Conservation (phyloP, 768 basidiomycete genomes). For the Boletus edulis region DNA sequence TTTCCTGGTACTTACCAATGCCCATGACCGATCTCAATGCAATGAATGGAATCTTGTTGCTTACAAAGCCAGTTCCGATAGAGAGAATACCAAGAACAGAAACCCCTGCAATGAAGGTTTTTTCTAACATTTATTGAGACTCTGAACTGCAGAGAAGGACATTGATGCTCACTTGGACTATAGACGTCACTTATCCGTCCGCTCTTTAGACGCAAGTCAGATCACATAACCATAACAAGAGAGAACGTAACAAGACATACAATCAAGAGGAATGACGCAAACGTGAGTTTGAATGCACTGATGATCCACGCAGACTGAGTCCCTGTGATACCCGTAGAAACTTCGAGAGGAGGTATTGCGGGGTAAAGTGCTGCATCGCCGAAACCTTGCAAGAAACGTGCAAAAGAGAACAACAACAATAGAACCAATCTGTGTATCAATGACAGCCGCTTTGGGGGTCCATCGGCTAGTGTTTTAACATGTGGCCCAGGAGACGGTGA, state of each 20-base stretch:
- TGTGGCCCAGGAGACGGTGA: not conserved
- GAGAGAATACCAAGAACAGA: constrained; percentile 41
- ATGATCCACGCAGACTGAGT: constrained; percentile 35
- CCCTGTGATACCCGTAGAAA: constrained; percentile 5
- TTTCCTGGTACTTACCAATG: constrained; percentile 29
- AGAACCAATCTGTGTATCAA: constrained; percentile 28
- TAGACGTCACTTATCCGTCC: constrained; percentile 28
- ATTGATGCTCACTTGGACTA: constrained; percentile 21
- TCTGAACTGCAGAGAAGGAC: constrained; percentile 22
- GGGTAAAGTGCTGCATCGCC: constrained; percentile 41
- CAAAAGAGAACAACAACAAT: constrained; percentile 38
- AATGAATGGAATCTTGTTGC: constrained; percentile 45
- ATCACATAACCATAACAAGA: not conserved
- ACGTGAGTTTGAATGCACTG: constrained; percentile 46
- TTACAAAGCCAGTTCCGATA: constrained; percentile 45
- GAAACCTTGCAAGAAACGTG: constrained; percentile 44
- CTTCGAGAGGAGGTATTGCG: constrained; percentile 36
- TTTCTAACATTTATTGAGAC: constrained; percentile 36
- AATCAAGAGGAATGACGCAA: constrained; percentile 38
- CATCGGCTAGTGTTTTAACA: not conserved
- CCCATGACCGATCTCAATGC: constrained; percentile 53
- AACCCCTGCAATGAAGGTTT: constrained; percentile 42
- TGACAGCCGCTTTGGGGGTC: constrained; percentile 14
- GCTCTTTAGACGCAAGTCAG: constrained; percentile 17
- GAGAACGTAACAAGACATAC: constrained; percentile 7